Evolutionary conservation across 257 asterid species (phyloP).

Genomic region (Solanum gandarillasii): DNA sequence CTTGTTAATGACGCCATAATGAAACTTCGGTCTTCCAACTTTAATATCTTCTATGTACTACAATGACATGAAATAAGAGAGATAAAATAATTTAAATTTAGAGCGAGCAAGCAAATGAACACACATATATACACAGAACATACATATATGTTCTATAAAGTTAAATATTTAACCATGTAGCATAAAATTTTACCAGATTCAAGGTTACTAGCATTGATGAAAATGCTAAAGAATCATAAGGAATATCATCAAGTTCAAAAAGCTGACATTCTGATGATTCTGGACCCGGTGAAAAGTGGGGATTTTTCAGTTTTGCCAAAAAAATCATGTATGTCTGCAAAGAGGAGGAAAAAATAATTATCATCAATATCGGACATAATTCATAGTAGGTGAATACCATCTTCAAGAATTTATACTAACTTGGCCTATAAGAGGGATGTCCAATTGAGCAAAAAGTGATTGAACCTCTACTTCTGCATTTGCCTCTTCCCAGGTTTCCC

Average conservation of each 20-base stretch:
- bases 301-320: constrained; percentile 76
- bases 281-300: constrained; percentile 80
- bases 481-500: constrained; percentile 98
- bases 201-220: constrained; percentile 90
- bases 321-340: constrained; percentile 84
- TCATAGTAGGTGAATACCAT: background rate
- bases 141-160: background rate
- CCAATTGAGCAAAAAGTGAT: constrained; percentile 81
- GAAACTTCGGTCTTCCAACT: constrained; percentile 67
- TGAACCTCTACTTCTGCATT: constrained; percentile 76
- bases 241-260: constrained; percentile 62
- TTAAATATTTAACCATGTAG: background rate
- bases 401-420: constrained; percentile 23
- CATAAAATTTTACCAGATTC: constrained; percentile 44
- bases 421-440: constrained; percentile 92
- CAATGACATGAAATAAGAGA: constrained; percentile 6
- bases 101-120: background rate
- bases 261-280: constrained; percentile 90
- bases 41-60: constrained; percentile 73
- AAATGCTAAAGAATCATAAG: constrained; percentile 82
- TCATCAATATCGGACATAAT: background rate
- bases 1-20: constrained; percentile 85
- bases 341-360: constrained; percentile 4
- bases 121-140: background rate
- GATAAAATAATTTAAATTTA: background rate